phyloP scores from a whole-genome alignment of 306 rosid species.

The Pyrus betulifolia region DNA sequence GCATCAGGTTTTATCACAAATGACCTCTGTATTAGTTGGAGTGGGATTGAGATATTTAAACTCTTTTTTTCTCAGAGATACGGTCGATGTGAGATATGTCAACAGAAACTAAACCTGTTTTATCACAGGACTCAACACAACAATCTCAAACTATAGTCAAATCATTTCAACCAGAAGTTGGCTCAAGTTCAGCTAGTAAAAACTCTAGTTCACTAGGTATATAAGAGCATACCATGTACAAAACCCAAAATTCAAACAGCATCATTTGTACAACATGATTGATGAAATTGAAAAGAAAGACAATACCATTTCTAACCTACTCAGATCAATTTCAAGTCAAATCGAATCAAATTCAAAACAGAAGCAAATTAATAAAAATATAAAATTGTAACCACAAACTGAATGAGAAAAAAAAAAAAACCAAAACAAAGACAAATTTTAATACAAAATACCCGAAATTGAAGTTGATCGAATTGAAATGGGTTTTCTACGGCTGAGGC shows the following conservation, averaged over 20 bases:
- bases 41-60: too few species aligned
- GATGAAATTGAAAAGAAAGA: background rate
- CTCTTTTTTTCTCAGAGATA: too few species aligned
- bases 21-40: too few species aligned
- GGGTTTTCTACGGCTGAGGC: conserved; percentile 32
- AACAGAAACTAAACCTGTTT: too few species aligned
- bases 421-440: background rate
- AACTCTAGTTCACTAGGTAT: too few species aligned
- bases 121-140: too few species aligned
- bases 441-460: conserved; percentile 27
- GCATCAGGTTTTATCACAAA: too few species aligned
- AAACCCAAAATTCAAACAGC: background rate
- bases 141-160: too few species aligned
- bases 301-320: background rate
- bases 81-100: too few species aligned
- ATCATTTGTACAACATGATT: background rate
- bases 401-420: background rate
- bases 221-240: too few species aligned
- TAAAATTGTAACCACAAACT: background rate
- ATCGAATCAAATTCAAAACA: background rate
- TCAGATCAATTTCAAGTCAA: background rate
- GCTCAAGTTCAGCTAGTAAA: too few species aligned
- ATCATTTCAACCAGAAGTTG: too few species aligned
- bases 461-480: conserved; percentile 66
- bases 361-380: background rate